Evolutionary conservation across 139 green algal species (phyloP).

Genomic region (Auxenochlorella pyrenoidosa): DNA sequence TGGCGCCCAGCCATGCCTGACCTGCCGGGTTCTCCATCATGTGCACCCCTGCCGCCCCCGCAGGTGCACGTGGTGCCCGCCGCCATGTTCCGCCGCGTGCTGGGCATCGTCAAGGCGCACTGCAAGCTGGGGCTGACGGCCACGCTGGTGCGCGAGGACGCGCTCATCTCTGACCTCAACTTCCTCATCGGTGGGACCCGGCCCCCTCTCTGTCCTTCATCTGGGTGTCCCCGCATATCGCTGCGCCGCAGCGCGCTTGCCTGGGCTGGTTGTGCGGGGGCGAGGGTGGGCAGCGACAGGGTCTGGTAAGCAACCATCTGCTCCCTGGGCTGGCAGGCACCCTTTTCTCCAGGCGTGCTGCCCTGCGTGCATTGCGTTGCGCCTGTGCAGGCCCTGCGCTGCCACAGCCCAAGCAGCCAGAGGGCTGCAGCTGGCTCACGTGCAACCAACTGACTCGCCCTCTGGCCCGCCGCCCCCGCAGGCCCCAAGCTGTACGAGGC

Average conservation of each 20-base stretch:
- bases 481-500: constrained; percentile 99
- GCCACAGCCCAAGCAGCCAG: neutral
- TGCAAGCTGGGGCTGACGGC: constrained; percentile 98
- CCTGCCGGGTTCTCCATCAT: neutral
- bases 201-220: neutral
- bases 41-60: neutral
- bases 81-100: constrained; percentile 94
- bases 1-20: too few relatives aligned
- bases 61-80: constrained; percentile 97
- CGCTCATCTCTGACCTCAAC: constrained; percentile 96
- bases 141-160: constrained; percentile 98
- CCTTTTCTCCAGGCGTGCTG: too few relatives aligned
- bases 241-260: too few relatives aligned
- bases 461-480: neutral
- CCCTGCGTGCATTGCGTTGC: too few relatives aligned
- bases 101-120: constrained; percentile 94
- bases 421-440: too few relatives aligned
- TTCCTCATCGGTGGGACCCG: constrained; percentile 92
- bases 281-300: too few relatives aligned
- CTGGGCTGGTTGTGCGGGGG: too few relatives aligned
- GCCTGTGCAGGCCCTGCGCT: too few relatives aligned
- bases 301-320: too few relatives aligned
- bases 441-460: neutral
- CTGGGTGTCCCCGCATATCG: too few relatives aligned
- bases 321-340: too few relatives aligned